Evolutionary conservation across 2,329 filamentous ascomycete genomes (phyloP), one percentile per base, ranked within the genome.

Genomic region (Colletotrichum sp.): DNA sequence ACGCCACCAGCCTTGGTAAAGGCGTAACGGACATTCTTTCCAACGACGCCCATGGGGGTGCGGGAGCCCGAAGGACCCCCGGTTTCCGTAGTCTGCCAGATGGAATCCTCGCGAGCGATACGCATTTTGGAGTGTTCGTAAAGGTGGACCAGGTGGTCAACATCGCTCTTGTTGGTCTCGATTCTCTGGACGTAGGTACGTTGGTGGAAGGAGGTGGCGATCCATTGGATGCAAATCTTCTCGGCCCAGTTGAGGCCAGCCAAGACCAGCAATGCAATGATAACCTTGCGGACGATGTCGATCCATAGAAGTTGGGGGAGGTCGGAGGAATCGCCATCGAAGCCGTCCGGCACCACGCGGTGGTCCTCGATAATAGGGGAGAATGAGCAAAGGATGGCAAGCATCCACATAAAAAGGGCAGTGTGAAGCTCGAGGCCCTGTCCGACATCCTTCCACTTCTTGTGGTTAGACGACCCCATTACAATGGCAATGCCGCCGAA

Each of bases 181-280:
- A 98, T 98, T 18, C 96, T 89, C 78, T 96, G 95, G 29, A 94
- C 92, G 79, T 98, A 98, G 0, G 96, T 98, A 58, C 96, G 91
- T 72, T 94, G 87, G 82, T 98, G 96, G 83, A 98, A 98, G 75
- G 93, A 95, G 72, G 96, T 96, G 36, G 96, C 96, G 77, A 98
- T 98, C 84, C 98, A 93, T 80, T 98, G 96, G 69, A 98, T 98
- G 77, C 98, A 90, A 74, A 98, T 94, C 86, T 98, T 98, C 83
- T 98, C 96, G 66, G 93, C 87, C 74, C 97, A 93, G 83, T 98
- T 98, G 75, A 98, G 86, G 4, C 92, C 87, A 0, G 92, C 90
- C 75, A 94, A 90, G 16, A 97, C 93, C 78, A 98, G 96, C n/a
- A 97, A 81, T 4, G 94, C 90, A 21, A 98, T 91, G 74, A 98